phyloP scores from a whole-genome alignment of 441 rosid genomes.

The Adansonia gregorii region DNA sequence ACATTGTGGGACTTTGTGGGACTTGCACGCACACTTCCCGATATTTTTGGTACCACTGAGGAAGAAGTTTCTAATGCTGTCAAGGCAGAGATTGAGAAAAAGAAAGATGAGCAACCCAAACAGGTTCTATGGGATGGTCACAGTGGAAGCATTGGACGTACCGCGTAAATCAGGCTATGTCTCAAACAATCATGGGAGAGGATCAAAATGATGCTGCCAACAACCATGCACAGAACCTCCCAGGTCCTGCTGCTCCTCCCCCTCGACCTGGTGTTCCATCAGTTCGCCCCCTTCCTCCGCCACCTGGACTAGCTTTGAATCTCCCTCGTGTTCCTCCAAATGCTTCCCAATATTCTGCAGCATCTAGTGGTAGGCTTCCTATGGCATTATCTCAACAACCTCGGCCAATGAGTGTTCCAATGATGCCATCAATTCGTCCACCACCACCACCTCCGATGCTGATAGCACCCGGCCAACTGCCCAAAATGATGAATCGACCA shows the following conservation, averaged over 20 bases:
- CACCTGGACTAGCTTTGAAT: conserved; percentile 86
- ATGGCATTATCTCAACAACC: conserved; percentile 56
- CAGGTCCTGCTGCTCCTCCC: conserved; percentile 96
- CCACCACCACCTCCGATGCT: conserved; percentile 69
- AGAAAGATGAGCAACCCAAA: conserved; percentile 96
- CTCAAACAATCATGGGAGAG: conserved; percentile 73
- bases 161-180: conserved; percentile 93
- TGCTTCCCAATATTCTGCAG: conserved; percentile 56
- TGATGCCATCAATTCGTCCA: conserved; percentile 64
- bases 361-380: conserved; percentile 44
- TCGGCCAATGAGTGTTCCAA: conserved; percentile 71
- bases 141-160: conserved; percentile 93
- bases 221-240: conserved; percentile 56
- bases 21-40: conserved; percentile 89
- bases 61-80: conserved; percentile 99
- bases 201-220: conserved; percentile 62
- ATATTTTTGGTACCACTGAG: conserved; percentile 97
- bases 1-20: conserved; percentile 95
- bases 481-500: conserved; percentile 65
- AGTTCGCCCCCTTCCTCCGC: conserved; percentile 88
- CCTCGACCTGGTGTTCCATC: conserved; percentile 76
- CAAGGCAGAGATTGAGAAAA: conserved; percentile 96
- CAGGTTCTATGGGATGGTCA: conserved; percentile 99
- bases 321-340: conserved; percentile 80
- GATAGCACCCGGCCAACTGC: conserved; percentile 67